phyloP scores from a whole-genome alignment of 139 green algal genomes.

The Auxenochlorella pyrenoidosa region DNA sequence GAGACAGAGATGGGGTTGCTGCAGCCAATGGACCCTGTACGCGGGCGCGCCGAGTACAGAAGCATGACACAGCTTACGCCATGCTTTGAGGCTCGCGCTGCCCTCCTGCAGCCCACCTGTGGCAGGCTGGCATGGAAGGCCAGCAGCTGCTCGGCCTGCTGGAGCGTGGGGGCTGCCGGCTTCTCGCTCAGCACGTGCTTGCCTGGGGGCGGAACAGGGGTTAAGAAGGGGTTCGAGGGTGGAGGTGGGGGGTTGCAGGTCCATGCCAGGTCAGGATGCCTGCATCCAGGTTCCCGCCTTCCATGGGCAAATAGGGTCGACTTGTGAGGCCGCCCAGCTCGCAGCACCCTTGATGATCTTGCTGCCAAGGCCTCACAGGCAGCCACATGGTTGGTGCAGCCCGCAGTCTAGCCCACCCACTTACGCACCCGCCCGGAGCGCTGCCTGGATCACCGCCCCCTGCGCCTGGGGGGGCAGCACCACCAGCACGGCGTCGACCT shows the following conservation, averaged over 20 bases:
- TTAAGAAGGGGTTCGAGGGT: too few relatives aligned
- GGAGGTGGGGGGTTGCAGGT: background rate
- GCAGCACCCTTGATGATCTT: too few relatives aligned
- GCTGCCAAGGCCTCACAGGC: too few relatives aligned
- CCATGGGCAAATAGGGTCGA: too few relatives aligned
- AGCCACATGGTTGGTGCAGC: too few relatives aligned
- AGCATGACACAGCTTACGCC: too few relatives aligned
- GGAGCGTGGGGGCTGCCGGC: conserved; percentile 19
- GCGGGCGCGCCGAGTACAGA: too few relatives aligned
- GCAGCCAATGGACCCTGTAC: background rate
- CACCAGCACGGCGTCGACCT: conserved; percentile 14
- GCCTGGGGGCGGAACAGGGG: background rate
- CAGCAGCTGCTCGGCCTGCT: conserved; percentile 16
- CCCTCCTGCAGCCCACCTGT: background rate
- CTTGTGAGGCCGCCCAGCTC: too few relatives aligned
- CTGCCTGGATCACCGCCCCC: conserved; percentile 2
- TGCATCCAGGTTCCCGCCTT: too few relatives aligned
- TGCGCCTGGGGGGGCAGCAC: conserved; percentile 14
- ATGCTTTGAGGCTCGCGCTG: too few relatives aligned
- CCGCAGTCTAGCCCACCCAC: background rate
- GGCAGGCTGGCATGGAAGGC: conserved; percentile 15
- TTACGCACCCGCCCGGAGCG: background rate
- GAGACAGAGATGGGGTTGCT: background rate
- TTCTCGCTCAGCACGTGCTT: conserved; percentile 37
- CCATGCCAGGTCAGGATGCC: background rate